Evolutionary conservation across 1,139 yeast genomes (phyloP).

Genomic region (Taiozyma sp.): DNA sequence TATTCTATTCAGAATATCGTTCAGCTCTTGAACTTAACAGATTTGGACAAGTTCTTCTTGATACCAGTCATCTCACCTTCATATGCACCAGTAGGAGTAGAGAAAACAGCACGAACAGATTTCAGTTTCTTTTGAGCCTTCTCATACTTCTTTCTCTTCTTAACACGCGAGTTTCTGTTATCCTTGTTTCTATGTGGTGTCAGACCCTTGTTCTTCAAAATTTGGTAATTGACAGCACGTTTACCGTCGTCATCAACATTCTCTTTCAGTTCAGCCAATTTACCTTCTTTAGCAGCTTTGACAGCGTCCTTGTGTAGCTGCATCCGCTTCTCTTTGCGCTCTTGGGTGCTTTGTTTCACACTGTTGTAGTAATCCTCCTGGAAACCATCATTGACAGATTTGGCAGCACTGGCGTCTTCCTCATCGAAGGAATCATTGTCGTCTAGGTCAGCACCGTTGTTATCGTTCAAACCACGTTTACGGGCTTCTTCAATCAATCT

Average conservation of each 20-base stretch:
- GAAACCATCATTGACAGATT: slow-evolving; percentile 33
- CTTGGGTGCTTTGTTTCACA: slow-evolving; percentile 44
- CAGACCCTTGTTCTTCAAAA: slow-evolving; percentile 90
- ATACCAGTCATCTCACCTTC: slow-evolving; percentile 97
- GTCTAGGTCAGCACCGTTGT: slow-evolving; percentile 53
- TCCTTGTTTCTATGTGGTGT: slow-evolving; percentile 92
- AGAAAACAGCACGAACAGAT: slow-evolving; percentile 84
- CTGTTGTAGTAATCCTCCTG: slow-evolving; percentile 35
- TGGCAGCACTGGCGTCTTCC: slow-evolving; percentile 41
- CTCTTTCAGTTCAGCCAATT: slow-evolving; percentile 67
- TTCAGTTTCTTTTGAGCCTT: slow-evolving; percentile 91
- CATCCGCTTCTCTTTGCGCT: slow-evolving; percentile 49
- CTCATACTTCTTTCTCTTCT: slow-evolving; percentile 96
- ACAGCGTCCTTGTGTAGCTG: slow-evolving; percentile 70
- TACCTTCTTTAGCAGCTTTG: slow-evolving; percentile 83
- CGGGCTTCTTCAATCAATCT: slow-evolving; percentile 85
- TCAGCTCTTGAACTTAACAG: slow-evolving; percentile 57
- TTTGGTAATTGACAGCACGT: slow-evolving; percentile 93
- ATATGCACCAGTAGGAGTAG: slow-evolving; percentile 77
- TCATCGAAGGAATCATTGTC: slow-evolving; percentile 44
- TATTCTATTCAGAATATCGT: neutral
- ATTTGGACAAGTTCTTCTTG: slow-evolving; percentile 83
- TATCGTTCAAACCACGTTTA: slow-evolving; percentile 64
- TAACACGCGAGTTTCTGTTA: slow-evolving; percentile 92
- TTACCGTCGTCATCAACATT: slow-evolving; percentile 72